Percentiles rank a stretch among this genome's conserved stretches.
These are phyloP conservation scores for Daldinia decipiens DNA, from an alignment of 495 filamentous ascomycete genomes.

Conservation along the genomic window DNA sequence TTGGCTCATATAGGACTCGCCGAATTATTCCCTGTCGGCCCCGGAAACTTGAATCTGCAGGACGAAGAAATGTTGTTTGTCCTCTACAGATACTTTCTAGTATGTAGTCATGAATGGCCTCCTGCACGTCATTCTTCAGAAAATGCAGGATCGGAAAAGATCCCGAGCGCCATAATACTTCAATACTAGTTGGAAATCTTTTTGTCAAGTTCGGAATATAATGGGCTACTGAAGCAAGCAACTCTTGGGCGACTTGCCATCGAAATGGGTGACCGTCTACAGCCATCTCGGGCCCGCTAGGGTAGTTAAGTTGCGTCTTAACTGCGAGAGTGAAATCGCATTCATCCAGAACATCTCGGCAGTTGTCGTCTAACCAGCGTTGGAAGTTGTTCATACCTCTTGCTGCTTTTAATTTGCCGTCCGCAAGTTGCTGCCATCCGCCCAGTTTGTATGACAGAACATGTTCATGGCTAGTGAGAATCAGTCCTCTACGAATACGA, in stretches of 20 bases:
- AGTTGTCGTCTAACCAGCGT: slow-evolving; percentile 55
- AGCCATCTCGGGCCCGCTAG: slow-evolving; percentile 57
- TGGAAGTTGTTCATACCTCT: slow-evolving; percentile 57
- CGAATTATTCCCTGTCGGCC: slow-evolving; percentile 40
- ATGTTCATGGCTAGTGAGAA: slow-evolving; percentile 63
- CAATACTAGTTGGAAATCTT: slow-evolving; percentile 52
- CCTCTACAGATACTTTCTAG: slow-evolving; percentile 48
- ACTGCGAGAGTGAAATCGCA: slow-evolving; percentile 64
- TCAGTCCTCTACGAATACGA: slow-evolving; percentile 49
- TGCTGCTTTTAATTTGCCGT: slow-evolving; percentile 52
- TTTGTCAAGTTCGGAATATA: slow-evolving; percentile 47
- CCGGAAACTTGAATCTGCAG: slow-evolving; percentile 25
- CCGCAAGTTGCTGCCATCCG: slow-evolving; percentile 58
- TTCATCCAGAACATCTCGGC: slow-evolving; percentile 67
- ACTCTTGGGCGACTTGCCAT: slow-evolving; percentile 56
- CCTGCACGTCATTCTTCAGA: slow-evolving; percentile 52
- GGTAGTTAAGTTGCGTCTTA: slow-evolving; percentile 61
- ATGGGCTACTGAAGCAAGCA: slow-evolving; percentile 54
- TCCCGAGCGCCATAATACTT: slow-evolving; percentile 48
- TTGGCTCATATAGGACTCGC: slow-evolving; percentile 45
- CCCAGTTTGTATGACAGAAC: slow-evolving; percentile 63
- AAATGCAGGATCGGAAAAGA: slow-evolving; percentile 56
- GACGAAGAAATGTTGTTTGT: slow-evolving; percentile 43
- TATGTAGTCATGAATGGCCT: slow-evolving; percentile 47
- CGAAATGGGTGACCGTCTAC: slow-evolving; percentile 63